Base-by-base conservation (phyloP, 805 yeast genomes). In the Clavispora santaluciae region DNA sequence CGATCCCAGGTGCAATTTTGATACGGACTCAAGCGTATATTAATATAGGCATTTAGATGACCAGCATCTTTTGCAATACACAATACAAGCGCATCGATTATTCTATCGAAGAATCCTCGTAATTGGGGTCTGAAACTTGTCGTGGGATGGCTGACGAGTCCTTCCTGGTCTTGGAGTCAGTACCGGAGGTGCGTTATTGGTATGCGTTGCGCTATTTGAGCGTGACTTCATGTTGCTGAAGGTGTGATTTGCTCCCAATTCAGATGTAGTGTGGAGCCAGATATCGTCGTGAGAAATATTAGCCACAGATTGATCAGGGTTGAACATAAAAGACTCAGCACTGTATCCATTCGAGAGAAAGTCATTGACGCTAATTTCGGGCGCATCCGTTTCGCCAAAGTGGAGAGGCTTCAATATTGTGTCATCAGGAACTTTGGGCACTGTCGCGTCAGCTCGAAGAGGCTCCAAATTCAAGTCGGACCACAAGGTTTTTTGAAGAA, bases 51-150 rank as follows among this genome's bases (percentile, higher is more conserved):
- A 15, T 15, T 16, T 28, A 20, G 31, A 15, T 20, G 31, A 15
- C 31, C 31, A 12, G 31, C 31, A 6, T n/a, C 5, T 28, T 2
- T 16, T 7, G 7, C 12, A 6, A 5, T n/a, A 16, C n/a, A 4
- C 7, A 5, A 23, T 10, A 10, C 6, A 10, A 9, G 12, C 4
- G 12, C 11, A 6, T n/a, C 7, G 4, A 10, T 20, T n/a, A 5
- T 16, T 12, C 41, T 39, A 51, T 31, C 71, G 55, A 56, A 62
- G 56, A 10, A 66, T 65, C 33, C 73, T 54, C 1, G 71, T 53
- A 20, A 68, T 61, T 1, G 75, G 75, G 1, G 75, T 68, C 46
- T 66, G 73, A 45, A 64, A 66, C 44, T 63, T 61, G 36, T 69
- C 74, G 17, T 57, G 59, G 1, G 71, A 63, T 1, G 62, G 50